Evolutionary conservation across 2,329 filamentous ascomycete genomes (phyloP), one percentile per base, ranked within the genome.

Genomic region (Botrytis galanthina): DNA sequence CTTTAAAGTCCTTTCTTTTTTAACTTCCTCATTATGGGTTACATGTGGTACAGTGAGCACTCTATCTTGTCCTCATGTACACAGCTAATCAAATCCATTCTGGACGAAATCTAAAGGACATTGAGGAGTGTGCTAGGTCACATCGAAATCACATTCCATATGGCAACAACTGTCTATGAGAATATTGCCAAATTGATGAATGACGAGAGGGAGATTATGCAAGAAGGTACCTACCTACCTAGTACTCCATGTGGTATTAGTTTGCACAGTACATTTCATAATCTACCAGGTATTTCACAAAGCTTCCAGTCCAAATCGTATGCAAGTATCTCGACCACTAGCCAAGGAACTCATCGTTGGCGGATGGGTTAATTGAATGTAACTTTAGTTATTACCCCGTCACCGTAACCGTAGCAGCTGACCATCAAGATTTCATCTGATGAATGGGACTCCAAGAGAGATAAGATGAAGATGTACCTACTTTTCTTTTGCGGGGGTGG

Each of bases 401-500:
- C 51, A 57, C 48, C 48, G 26, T 7, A 16, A 14, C 26, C 26
- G 26, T 20, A 48, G 20, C 64, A 67, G 64, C 64, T 67, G 64
- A 67, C 32, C 42, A 16, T 37, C 35, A 29, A 39, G 64, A 51
- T 67, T 67, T 67, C 64, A 54, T 67, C 32, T 67, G 63, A 67
- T 67, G 46, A 64, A 46, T 22, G 29, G 62, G 29, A 12, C 18
- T 22, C 29, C 16, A 44, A 22, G 22, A 22, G n/a, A 64, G 42
- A 67, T 67, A 39, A 67, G 64, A 67, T 51, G 42, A 26, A 64
- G 51, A 57, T 57, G 51, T 59, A 22, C 32, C 32, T 61, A 61
- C 60, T n/a, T 63, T 63, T 60, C 39, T 63, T 66, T 67, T 67
- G 64, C 46, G 46, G 64, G 63, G 64, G 46, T 51, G 64, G 46